A percentile compares a stretch with the other conserved stretches of the same genome.
Conservation (phyloP, 257 asterid genomes). For the Fraxinus pennsylvanica region DNA sequence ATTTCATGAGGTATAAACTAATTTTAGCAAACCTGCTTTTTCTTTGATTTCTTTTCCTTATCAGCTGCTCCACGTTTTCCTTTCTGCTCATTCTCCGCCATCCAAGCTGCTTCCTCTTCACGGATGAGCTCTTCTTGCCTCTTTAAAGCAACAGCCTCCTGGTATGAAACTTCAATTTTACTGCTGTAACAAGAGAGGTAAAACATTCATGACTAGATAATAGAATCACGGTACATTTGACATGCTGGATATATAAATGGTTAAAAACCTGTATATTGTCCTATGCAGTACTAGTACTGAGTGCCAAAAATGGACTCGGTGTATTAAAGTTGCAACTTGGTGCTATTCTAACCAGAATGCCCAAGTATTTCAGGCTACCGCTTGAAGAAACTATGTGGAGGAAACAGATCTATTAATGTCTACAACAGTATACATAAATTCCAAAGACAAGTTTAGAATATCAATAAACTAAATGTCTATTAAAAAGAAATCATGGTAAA, state of each 20-base stretch:
- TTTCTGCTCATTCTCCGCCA: constrained; percentile 76
- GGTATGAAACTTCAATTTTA: constrained; percentile 60
- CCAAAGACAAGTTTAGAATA: background rate
- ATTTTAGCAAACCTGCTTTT: constrained; percentile 53
- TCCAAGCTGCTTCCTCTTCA: constrained; percentile 64
- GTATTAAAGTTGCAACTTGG: background rate
- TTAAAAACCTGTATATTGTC: background rate
- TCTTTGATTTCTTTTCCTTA: constrained; percentile 70
- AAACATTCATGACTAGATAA: background rate
- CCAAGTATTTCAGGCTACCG: background rate
- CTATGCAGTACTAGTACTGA: background rate
- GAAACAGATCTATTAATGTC: background rate
- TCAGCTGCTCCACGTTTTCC: constrained; percentile 65
- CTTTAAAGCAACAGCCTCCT: constrained; percentile 61
- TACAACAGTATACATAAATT: background rate
- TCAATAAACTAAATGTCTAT: too few relatives aligned
- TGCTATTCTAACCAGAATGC: background rate
- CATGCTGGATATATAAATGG: background rate
- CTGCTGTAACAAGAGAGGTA: constrained; percentile 30
- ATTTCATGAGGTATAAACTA: background rate
- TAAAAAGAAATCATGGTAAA: background rate
- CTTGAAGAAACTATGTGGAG: background rate
- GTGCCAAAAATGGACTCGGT: background rate
- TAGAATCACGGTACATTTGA: background rate
- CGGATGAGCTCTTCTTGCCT: constrained; percentile 68